Evolutionary conservation across 345 rosid genomes (phyloP).

Genomic region (Eucalyptus curtisii): DNA sequence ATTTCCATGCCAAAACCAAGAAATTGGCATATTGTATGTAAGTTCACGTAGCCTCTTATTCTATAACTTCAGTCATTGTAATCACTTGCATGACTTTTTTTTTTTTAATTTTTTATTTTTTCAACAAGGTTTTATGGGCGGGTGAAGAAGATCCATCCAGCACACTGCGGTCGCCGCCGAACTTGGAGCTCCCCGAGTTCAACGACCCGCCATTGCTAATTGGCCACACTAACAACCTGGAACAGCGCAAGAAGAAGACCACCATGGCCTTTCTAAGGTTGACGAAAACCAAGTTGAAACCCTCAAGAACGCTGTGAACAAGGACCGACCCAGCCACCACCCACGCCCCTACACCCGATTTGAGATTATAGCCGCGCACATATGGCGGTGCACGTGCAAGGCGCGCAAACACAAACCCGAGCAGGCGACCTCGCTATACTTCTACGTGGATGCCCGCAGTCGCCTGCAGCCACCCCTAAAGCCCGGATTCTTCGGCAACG

Average conservation of each 20-base stretch:
- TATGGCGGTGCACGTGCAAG: constrained; percentile 25
- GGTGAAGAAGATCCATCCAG: background rate
- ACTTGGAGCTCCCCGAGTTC: constrained; percentile 19
- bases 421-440: no score
- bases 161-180: background rate
- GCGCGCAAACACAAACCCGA: constrained; percentile 3
- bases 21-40: background rate
- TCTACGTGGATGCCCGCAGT: no score
- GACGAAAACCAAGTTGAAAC: constrained; percentile 27
- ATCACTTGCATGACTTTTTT: background rate
- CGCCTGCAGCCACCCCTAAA: no score
- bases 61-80: background rate
- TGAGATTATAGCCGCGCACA: constrained; percentile 19
- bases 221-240: constrained; percentile 11
- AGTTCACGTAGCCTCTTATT: background rate
- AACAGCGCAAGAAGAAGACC: constrained; percentile 29
- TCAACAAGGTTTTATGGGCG: background rate
- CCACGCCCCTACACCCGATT: constrained; percentile 23
- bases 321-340: background rate
- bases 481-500: no score
- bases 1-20: background rate
- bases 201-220: constrained; percentile 32
- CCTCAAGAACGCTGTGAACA: constrained; percentile 22
- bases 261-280: constrained; percentile 25
- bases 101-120: background rate